phyloP scores from a whole-genome alignment of 192 early-diverging fungal species.

The Geranomyces michiganensis region DNA sequence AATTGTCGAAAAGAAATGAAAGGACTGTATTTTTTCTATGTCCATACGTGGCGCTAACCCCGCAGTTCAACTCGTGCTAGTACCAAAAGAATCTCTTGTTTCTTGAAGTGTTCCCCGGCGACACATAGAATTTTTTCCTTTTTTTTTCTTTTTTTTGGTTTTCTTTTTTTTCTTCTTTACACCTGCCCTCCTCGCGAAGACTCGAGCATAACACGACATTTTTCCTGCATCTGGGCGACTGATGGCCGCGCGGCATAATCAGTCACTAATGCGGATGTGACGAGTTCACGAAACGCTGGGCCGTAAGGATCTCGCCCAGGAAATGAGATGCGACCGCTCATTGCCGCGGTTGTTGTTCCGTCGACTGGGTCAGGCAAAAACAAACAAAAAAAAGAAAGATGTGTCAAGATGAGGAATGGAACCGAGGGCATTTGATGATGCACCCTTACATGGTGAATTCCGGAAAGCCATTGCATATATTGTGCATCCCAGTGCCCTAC shows the following conservation, averaged over 20 bases:
- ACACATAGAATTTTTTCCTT: too few relatives aligned
- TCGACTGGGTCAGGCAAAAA: conserved; percentile 36
- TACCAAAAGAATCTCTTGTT: too few relatives aligned
- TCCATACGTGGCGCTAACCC: too few relatives aligned
- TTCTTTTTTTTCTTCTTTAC: too few relatives aligned
- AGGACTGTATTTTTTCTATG: too few relatives aligned
- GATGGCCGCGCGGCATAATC: conserved; percentile 13
- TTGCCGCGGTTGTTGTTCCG: conserved; percentile 50
- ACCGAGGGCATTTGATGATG: neutral
- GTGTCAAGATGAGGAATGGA: too few relatives aligned
- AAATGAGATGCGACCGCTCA: conserved; percentile 42
- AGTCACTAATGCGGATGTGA: neutral
- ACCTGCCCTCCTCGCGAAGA: neutral
- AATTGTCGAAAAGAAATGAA: too few relatives aligned
- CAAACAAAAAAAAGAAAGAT: conserved; percentile 6
- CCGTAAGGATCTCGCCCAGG: conserved; percentile 33
- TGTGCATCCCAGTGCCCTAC: conserved; percentile 55
- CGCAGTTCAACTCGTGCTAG: too few relatives aligned
- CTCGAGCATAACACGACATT: conserved; percentile 15
- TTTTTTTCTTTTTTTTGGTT: too few relatives aligned
- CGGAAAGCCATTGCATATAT: conserved; percentile 52
- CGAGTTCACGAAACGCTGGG: conserved; percentile 16
- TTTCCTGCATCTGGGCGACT: conserved; percentile 8
- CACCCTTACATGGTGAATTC: conserved; percentile 45
- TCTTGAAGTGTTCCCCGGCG: too few relatives aligned